A percentile compares a stretch with the other conserved stretches of the same genome.
These are phyloP conservation scores for Cylindrotheca closterium DNA, from an alignment of 108 stramenopile species.

Conservation along the genomic window DNA sequence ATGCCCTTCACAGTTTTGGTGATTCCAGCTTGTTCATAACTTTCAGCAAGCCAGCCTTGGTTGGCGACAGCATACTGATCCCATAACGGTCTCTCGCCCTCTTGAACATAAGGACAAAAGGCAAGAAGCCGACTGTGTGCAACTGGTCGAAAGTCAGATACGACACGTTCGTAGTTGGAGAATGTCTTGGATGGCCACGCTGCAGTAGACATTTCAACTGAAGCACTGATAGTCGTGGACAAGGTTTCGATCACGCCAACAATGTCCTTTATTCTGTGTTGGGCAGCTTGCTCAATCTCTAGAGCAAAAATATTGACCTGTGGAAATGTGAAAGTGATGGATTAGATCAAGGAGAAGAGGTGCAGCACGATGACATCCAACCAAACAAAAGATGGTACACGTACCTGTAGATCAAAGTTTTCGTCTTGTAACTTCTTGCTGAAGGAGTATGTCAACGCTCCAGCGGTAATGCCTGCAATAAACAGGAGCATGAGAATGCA, in stretches of 20 bases:
- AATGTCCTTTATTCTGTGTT: background rate
- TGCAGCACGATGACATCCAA: background rate
- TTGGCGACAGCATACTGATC: constrained; percentile 11
- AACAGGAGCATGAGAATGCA: background rate
- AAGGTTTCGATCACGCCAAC: constrained; percentile 9
- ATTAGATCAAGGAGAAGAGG: constrained; percentile 6
- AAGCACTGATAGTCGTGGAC: background rate
- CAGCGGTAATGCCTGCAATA: background rate
- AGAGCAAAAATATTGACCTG: constrained; percentile 5
- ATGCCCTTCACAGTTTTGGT: background rate
- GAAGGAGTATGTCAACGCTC: background rate
- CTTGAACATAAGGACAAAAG: constrained; percentile 19
- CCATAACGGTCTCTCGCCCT: constrained; percentile 11
- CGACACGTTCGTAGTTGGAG: constrained; percentile 12
- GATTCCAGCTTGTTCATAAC: constrained; percentile 5
- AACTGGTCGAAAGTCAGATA: constrained; percentile 4
- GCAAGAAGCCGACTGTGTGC: constrained; percentile 4
- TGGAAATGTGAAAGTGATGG: background rate
- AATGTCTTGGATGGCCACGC: constrained; percentile 10
- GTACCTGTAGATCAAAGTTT: background rate
- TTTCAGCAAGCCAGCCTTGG: constrained; percentile 28
- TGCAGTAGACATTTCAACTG: background rate
- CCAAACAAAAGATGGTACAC: no score
- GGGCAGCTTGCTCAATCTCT: constrained; percentile 7
- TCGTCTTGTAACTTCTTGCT: background rate